Evolutionary conservation across 2,329 filamentous ascomycete genomes (phyloP).

Genomic region (Talaromyces sp.): DNA sequence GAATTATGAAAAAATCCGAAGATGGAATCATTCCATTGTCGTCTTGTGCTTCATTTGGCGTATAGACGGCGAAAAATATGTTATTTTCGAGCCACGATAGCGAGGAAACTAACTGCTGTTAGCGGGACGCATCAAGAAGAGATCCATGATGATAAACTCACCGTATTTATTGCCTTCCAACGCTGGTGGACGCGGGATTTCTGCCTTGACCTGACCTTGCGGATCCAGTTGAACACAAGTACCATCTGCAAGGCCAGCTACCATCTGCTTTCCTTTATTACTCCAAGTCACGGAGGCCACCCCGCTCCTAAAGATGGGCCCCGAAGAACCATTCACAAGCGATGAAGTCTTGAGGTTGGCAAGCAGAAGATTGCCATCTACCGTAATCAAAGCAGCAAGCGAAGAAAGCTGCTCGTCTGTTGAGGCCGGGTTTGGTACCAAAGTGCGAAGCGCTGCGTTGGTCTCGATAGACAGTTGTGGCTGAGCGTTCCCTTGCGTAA

Average conservation of each 20-base stretch:
- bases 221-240: conserved; percentile 78
- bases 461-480: conserved; percentile 72
- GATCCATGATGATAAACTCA: conserved; percentile 40
- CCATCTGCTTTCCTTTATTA: conserved; percentile 83
- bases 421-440: conserved; percentile 75
- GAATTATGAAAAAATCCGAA: conserved; percentile 76
- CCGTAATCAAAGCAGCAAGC: conserved; percentile 75
- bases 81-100: conserved; percentile 87
- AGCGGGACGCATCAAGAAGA: conserved; percentile 4
- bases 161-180: conserved; percentile 62
- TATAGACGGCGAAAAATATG: conserved; percentile 76
- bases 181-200: conserved; percentile 71
- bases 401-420: conserved; percentile 51
- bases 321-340: conserved; percentile 56
- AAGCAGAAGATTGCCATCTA: conserved; percentile 75
- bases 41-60: conserved; percentile 53
- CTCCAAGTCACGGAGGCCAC: conserved; percentile 91
- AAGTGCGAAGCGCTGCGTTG: conserved; percentile 66
- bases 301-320: conserved; percentile 63
- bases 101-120: conserved; percentile 58
- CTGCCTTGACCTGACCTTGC: conserved; percentile 69
- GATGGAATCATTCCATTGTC: conserved; percentile 51
- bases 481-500: conserved; percentile 63
- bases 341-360: conserved; percentile 69
- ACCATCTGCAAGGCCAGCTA: conserved; percentile 79